Base-by-base conservation (phyloP, 768 basidiomycete species). In the Krasilnikovozyma curviuscula region DNA sequence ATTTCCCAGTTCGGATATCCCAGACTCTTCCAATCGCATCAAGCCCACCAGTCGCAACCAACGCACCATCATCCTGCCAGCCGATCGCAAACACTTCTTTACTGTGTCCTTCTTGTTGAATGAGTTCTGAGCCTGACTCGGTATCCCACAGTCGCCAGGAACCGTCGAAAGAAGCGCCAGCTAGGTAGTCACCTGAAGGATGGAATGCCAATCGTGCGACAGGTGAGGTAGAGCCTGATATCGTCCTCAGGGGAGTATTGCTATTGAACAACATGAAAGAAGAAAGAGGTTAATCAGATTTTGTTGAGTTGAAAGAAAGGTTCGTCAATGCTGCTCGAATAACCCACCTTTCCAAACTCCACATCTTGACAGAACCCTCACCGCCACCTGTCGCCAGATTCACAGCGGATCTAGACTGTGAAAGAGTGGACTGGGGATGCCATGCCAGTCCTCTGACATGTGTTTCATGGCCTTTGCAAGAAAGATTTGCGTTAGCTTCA, bases 141-240 rank as follows among this genome's bases (percentile, higher is more conserved):
- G 86, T 79, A 64, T 98, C 91, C 93, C 93, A 98, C 44, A 97
- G 65, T 37, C 93, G 70, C 93, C 93, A 98, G 24, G 91, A 83
- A 14, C 84, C 91, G 64, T 98, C 93, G 57, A 89, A 97, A 54
- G 83, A 85, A 1, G 93, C 89, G 52, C 85, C 89, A 2, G 82
- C 89, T 25, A 93, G 74, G 62, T 89, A 97, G 38, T 79, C 68
- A 1, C 93, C 93, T 0, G 86, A 91, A 2, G 93, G 89, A 64
- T 98, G 93, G 65, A 97, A 98, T 0, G 82, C 84, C 19, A 95
- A 81, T 14, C 93, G 77, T 62, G 85, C 89, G 2, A 98, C 78
- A 19, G 93, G 80, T 50, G 78, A 80, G 60, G 78, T 73, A 61
- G 97, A 93, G 1, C 93, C 93, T 64, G 77, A 74, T 63, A 98